phyloP scores from a whole-genome alignment of 163 green algal genomes.

The Volvox carteri region DNA sequence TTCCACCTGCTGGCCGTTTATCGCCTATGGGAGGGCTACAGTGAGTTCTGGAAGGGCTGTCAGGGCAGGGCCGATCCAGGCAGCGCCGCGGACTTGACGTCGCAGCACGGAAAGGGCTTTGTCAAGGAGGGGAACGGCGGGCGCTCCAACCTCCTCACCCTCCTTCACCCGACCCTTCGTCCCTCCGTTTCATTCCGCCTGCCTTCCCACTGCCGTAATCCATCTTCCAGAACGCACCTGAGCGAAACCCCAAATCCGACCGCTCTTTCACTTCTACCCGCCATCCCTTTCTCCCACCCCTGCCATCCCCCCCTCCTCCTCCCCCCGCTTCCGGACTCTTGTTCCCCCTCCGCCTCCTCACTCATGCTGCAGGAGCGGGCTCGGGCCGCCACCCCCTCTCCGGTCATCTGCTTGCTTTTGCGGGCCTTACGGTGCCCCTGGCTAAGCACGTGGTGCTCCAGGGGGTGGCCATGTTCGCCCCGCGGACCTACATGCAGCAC shows the following conservation, averaged over 20 bases:
- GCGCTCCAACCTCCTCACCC: no score
- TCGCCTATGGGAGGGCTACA: constrained; percentile 32
- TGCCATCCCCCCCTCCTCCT: neutral
- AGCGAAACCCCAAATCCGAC: neutral
- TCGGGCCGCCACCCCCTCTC: constrained; percentile 19
- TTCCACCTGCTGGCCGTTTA: constrained; percentile 39
- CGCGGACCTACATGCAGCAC: constrained; percentile 25
- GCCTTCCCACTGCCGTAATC: neutral
- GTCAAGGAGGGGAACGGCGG: neutral
- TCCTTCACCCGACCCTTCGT: neutral
- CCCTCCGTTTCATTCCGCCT: neutral
- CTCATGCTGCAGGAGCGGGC: neutral
- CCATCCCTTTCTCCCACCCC: neutral
- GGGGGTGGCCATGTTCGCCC: neutral
- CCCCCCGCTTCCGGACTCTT: neutral
- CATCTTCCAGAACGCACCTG: neutral
- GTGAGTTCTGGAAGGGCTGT: constrained; percentile 8
- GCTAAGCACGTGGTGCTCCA: constrained; percentile 29
- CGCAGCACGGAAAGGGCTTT: no score
- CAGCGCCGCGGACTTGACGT: no score
- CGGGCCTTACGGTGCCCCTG: constrained; percentile 38
- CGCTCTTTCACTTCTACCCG: neutral
- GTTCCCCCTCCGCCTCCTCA: neutral
- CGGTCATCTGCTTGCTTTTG: constrained; percentile 30
- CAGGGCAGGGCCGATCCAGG: no score